Base-by-base conservation (phyloP, 2,329 filamentous ascomycete genomes). In the Aspergillus tubingensis region DNA sequence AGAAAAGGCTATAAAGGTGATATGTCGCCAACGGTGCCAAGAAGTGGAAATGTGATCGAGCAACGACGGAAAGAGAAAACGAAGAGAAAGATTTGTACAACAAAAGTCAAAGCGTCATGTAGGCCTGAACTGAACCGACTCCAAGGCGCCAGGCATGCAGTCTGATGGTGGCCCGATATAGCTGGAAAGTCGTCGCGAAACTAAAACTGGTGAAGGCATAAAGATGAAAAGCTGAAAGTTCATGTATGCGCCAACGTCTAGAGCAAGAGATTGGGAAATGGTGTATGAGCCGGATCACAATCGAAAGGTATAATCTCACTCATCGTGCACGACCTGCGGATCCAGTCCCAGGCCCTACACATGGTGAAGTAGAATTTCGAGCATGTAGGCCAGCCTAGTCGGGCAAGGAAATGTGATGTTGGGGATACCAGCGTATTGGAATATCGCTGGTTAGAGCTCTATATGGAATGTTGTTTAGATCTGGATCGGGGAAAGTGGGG, bases 401-500 rank as follows among this genome's bases (percentile, higher is more conserved):
- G 39, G 49, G 50, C 48, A 52, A 52, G 17, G n/a, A 52, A 32
- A 30, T 23, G 23, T 8, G 19, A 44, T 19, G 21, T 25, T 11
- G 41, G 39, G 54, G 36, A 57, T 25, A 43, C 39, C 39, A 38
- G 32, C 44, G 27, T n/a, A 27, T 6, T 11, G 23, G 23, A 54
- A 43, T 13, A 32, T 50, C 17, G 25, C 27, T 17, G 21, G 27
- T 19, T 6, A 11, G n/a, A 15, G 10, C n/a, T 55, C 43, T 19
- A 47, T 17, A 13, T 3, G 4, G 23, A 8, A 17, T 4, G 23
- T 25, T 17, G n/a, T 47, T 72, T 65, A 80, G 51, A 82, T 80
- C 62, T 77, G 74, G 55, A 82, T 81, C 8, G 80, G 80, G 15
- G 79, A 81, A 50, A 82, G 70, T 4, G 79, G 79, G 21, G 79